Conservation (phyloP, 192 early-diverging fungal genomes). For the Phlyctochytrium arcticum region DNA sequence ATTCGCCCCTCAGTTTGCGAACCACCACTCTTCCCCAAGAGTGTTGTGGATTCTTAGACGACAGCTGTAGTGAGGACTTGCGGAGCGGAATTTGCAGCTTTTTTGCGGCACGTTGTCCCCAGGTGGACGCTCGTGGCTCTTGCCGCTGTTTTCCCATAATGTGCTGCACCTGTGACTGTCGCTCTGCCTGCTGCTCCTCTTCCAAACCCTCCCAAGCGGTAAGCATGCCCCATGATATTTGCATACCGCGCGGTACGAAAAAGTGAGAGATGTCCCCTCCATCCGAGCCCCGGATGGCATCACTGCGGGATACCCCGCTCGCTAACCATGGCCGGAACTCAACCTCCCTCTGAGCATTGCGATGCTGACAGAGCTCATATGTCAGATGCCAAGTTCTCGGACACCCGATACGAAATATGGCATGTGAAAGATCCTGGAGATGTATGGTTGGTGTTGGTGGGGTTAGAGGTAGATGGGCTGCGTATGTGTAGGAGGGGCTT, state of each 20-base stretch:
- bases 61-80: too few relatives aligned
- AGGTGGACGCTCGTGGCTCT: too few relatives aligned
- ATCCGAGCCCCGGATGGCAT: background rate
- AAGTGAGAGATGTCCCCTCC: too few relatives aligned
- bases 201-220: background rate
- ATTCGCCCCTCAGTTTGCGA: too few relatives aligned
- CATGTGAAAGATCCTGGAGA: background rate
- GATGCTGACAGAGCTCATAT: slow-evolving; percentile 1
- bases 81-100: too few relatives aligned
- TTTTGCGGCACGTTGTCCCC: too few relatives aligned
- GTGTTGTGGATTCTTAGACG: too few relatives aligned
- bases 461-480: background rate
- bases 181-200: too few relatives aligned
- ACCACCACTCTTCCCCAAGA: too few relatives aligned
- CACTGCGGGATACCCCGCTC: background rate
- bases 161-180: too few relatives aligned
- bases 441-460: background rate
- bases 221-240: slow-evolving; percentile 1
- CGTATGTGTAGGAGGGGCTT: background rate
- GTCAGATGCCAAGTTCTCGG: background rate
- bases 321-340: slow-evolving; percentile 10
- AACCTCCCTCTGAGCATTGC: background rate
- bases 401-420: background rate
- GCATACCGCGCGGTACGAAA: slow-evolving; percentile 8
- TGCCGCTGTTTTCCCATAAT: too few relatives aligned